phyloP scores from a whole-genome alignment of 1,284 basidiomycete species.

The Caloboletus firmus region DNA sequence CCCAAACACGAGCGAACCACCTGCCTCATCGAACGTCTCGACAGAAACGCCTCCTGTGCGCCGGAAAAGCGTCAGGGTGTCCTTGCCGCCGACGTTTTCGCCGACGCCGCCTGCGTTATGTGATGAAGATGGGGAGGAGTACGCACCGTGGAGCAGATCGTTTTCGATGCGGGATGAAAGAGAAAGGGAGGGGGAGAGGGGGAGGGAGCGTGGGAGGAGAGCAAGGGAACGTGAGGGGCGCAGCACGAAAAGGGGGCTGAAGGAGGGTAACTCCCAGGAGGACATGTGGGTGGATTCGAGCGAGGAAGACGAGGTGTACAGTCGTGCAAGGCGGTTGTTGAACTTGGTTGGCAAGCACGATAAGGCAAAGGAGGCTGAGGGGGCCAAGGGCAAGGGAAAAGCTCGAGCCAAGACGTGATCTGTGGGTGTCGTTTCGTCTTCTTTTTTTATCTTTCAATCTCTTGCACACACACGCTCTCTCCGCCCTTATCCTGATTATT shows the following conservation, averaged over 20 bases:
- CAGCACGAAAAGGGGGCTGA: not conserved
- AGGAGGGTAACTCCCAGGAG: slow-evolving; percentile 4
- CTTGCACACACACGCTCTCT: not conserved
- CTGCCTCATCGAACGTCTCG: slow-evolving; percentile 19
- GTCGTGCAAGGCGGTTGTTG: slow-evolving; percentile 54
- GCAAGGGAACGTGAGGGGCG: not conserved
- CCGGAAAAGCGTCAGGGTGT: slow-evolving; percentile 74
- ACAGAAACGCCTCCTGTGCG: slow-evolving; percentile 38
- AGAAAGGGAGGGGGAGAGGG: not conserved
- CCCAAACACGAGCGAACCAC: slow-evolving; percentile 1
- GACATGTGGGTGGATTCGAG: slow-evolving; percentile 72
- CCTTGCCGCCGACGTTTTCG: slow-evolving; percentile 66
- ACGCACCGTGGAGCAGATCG: slow-evolving; percentile 25
- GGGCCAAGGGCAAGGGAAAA: slow-evolving; percentile 21
- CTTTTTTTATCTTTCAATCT: not conserved
- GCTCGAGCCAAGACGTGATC: slow-evolving; percentile 20
- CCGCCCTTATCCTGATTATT: not conserved
- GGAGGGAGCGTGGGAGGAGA: not conserved
- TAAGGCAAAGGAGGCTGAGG: slow-evolving; percentile 32
- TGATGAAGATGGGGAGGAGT: slow-evolving; percentile 41
- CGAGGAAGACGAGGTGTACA: slow-evolving; percentile 69
- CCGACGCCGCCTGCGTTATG: slow-evolving; percentile 63
- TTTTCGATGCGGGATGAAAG: slow-evolving; percentile 7
- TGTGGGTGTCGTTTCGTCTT: not conserved
- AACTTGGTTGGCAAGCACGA: slow-evolving; percentile 43